Evolutionary conservation across 2,329 filamentous ascomycete species (phyloP).

Genomic region (Didymella segeticola): DNA sequence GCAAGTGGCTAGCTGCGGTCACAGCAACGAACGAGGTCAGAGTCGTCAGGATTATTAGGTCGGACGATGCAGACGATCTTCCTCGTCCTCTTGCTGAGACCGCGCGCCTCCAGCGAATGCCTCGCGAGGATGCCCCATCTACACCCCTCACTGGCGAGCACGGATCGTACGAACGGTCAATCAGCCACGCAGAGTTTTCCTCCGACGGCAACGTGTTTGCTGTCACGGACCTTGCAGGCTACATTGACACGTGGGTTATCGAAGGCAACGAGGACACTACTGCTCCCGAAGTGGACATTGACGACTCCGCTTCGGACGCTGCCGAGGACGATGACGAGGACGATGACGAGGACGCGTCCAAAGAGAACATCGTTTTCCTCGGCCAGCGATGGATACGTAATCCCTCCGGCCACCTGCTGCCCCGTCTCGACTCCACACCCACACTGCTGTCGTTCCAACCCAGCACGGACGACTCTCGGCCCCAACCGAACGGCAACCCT

Average conservation of each 20-base stretch:
- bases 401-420: slow-evolving; percentile 64
- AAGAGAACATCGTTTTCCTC: slow-evolving; percentile 57
- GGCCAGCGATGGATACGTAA: slow-evolving; percentile 78
- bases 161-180: slow-evolving; percentile 76
- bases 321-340: slow-evolving; percentile 47
- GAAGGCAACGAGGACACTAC: slow-evolving; percentile 62
- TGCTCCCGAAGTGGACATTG: slow-evolving; percentile 50
- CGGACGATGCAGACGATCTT: slow-evolving; percentile 48
- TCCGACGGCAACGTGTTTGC: slow-evolving; percentile 80
- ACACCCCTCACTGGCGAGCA: slow-evolving; percentile 66
- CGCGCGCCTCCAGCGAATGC: slow-evolving; percentile 49
- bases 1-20: slow-evolving; percentile 70
- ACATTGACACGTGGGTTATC: slow-evolving; percentile 85
- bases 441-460: slow-evolving; percentile 58
- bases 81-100: slow-evolving; percentile 48
- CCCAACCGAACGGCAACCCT: slow-evolving; percentile 54
- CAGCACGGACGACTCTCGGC: slow-evolving; percentile 20
- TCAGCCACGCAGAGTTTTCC: slow-evolving; percentile 79
- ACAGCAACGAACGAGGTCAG: slow-evolving; percentile 54
- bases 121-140: slow-evolving; percentile 33
- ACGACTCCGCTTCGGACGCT: slow-evolving; percentile 39
- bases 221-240: slow-evolving; percentile 81
- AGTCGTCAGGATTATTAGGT: slow-evolving; percentile 56
- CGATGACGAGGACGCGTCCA: slow-evolving; percentile 56
- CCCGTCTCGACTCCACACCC: slow-evolving; percentile 54